These are phyloP conservation scores for Saraca asoca DNA, from an alignment of 331 rosid genomes.

Conservation along the genomic window DNA sequence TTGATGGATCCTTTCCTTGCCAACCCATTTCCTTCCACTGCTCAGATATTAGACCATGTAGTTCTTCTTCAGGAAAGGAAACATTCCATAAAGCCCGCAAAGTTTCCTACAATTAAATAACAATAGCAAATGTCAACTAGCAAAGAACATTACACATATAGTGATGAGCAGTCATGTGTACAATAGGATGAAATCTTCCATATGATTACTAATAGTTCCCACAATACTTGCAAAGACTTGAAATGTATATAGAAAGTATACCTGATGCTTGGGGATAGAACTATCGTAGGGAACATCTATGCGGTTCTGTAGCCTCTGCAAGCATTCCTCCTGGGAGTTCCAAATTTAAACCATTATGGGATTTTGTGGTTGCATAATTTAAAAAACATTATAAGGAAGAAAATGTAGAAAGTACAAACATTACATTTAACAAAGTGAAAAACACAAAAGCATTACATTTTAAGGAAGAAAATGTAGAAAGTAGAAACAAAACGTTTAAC, in stretches of 20 bases:
- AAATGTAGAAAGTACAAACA: neutral
- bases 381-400: neutral
- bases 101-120: constrained; percentile 61
- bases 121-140: constrained; percentile 32
- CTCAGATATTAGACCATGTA: constrained; percentile 82
- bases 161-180: constrained; percentile 9
- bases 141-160: neutral
- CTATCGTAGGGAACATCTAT: constrained; percentile 81
- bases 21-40: constrained; percentile 99
- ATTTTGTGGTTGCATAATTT: constrained; percentile 16
- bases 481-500: neutral
- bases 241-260: constrained; percentile 34
- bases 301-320: constrained; percentile 82
- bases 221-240: constrained; percentile 22
- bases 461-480: neutral
- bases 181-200: constrained; percentile 9
- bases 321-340: constrained; percentile 79
- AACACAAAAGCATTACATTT: no score
- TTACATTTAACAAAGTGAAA: neutral
- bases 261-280: constrained; percentile 85
- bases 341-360: constrained; percentile 26
- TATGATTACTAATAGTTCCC: constrained; percentile 2
- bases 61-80: constrained; percentile 92
- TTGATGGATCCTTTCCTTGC: constrained; percentile 99
- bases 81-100: constrained; percentile 84